Base-by-base conservation (phyloP, 2,329 filamentous ascomycete species). In the Ceratocystis huliohia region DNA sequence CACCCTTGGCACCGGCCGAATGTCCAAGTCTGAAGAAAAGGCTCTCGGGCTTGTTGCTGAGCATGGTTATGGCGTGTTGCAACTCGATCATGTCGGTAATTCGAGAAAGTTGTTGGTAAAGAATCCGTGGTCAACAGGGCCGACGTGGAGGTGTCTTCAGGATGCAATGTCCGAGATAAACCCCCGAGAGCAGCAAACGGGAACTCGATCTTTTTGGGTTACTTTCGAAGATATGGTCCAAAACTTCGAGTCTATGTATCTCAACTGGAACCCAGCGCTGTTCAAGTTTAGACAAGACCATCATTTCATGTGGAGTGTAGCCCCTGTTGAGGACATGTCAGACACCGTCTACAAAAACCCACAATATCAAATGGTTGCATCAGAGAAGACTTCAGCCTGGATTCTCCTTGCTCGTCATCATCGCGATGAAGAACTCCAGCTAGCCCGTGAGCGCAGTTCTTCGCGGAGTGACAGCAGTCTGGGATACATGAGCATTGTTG, bases 221-320 rank as follows among this genome's bases (percentile, higher is more conserved):
- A 85, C 87, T 28, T 84, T 94, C 33, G 89, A 96, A 70, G 89
- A 91, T 70, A 85, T 96, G 3, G 83, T 90, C 45, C 91, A 96
- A 72, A 87, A 96, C 73, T 99, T 96, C 69, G 91, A 97, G 74
- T 96, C 92, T 20, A 84, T 99, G 70, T 99, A 97, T 74, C 80
- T 99, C 65, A 99, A 97, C 76, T 99, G 94, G 94, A 96, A 96
- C 70, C 92, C 94, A 0, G 82, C 83, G 0, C 79, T 96, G 0
- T 99, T 99, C 75, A 79, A 79, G 1, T 78, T 88, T 73, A 86
- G 92, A 7, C 87, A 96, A 74, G 92, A 99, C 71, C 85, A 92
- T 66, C 94, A 99, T 75, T 96, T 97, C 72, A 81, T 81, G 1
- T 99, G 94, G 94, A 81, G 87, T 1, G 76, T 84, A 45, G 79